Base-by-base conservation (phyloP, 2,329 filamentous ascomycete species). In the Penicillium hesseltinei region DNA sequence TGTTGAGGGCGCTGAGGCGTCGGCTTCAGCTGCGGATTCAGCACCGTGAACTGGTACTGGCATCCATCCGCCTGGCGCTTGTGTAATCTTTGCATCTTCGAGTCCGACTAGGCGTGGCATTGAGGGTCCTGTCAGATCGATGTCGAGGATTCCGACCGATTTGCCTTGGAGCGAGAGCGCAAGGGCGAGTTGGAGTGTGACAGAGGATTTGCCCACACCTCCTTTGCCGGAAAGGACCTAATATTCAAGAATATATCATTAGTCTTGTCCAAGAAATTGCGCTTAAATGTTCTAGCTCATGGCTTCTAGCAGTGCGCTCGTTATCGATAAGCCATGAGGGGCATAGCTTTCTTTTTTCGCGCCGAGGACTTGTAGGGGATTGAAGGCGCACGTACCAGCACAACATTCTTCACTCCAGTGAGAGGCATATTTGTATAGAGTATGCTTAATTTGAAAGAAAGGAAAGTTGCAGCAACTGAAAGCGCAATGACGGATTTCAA, bases 121-220 rank as follows among this genome's bases (percentile, higher is more conserved):
- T 17, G 92, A 97, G 17, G 94, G 94, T 0, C 94, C 94, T 1
- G 94, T 99, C 19, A 99, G 84, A 73, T 99, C 94, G 71, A 97
- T 88, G 73, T 99, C 94, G 65, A 99, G 89, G 29, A 99, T 92
- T 52, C 94, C 94, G 43, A 97, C 93, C 0, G 90, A 92, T 73
- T 93, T 85, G 57, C 93, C 93, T 62, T 90, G 85, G 1, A 94
- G 83, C 2, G 91, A 88, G 33, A 99, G 86, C 0, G 92, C 92
- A 38, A 99, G 84, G 9, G 94, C 94, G 17, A 99, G 87, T 74
- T 99, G 94, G 1, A 93, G 95, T 0, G 94, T 97, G n/a, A 97
- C 88, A 51, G 92, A 96, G 43, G 93, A 97, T 81, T 99, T 99
- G 57, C 94, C 94, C 21, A 99, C 94, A 66, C 94, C 94, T 70